Evolutionary conservation across 2,329 filamentous ascomycete species (phyloP).

Genomic region (Paracoccidioides lutzii): DNA sequence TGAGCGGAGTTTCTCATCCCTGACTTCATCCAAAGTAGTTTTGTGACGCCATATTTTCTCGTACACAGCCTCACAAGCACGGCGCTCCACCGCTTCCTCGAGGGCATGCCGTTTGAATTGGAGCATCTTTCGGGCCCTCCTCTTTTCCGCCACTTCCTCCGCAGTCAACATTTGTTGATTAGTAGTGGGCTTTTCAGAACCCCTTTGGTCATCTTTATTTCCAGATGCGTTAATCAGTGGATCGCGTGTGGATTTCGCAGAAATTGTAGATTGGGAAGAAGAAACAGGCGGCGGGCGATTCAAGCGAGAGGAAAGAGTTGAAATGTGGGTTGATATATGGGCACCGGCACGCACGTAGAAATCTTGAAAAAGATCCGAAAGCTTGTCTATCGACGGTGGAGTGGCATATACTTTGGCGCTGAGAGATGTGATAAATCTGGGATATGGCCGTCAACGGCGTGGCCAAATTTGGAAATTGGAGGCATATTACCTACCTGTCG

Average conservation of each 20-base stretch:
- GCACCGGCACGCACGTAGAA: conserved; percentile 74
- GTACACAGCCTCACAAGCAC: conserved; percentile 75
- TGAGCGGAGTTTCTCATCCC: conserved; percentile 87
- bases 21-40: conserved; percentile 82
- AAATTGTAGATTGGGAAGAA: conserved; percentile 42
- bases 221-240: conserved; percentile 43
- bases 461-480: not conserved
- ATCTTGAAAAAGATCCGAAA: conserved; percentile 83
- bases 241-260: conserved; percentile 43
- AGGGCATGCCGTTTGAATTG: conserved; percentile 64
- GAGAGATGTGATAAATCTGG: conserved; percentile 79
- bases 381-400: conserved; percentile 68
- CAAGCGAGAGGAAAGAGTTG: conserved; percentile 60
- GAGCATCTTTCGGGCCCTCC: conserved; percentile 62
- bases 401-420: conserved; percentile 74
- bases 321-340: conserved; percentile 79
- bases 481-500: conserved; percentile 64
- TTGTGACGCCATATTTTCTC: conserved; percentile 80
- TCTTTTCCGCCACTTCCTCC: conserved; percentile 67
- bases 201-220: conserved; percentile 31
- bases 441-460: not conserved
- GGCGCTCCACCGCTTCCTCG: conserved; percentile 83
- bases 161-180: conserved; percentile 84
- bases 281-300: conserved; percentile 52
- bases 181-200: conserved; percentile 24